Conservation (phyloP, 2,329 filamentous ascomycete genomes). For the Aspergillus proliferans region DNA sequence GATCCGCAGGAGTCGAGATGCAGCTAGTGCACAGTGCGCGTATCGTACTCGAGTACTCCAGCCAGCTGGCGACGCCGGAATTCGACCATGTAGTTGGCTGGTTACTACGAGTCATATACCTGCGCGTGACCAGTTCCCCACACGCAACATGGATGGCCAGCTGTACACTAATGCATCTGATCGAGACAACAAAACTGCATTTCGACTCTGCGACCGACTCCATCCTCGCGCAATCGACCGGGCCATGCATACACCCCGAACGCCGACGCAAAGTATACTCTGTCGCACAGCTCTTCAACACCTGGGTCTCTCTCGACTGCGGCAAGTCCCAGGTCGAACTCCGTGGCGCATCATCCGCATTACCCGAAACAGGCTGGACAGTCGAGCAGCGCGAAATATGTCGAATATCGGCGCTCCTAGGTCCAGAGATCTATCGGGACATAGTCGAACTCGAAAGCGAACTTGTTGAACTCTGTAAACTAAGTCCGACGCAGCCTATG, state of each 20-base stretch:
- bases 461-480: background rate
- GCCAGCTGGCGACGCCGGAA: slow-evolving; percentile 1
- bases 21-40: slow-evolving; percentile 5
- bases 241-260: background rate
- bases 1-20: background rate
- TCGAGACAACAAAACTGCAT: slow-evolving; percentile 39
- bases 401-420: slow-evolving; percentile 4
- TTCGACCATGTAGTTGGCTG: slow-evolving; percentile 25
- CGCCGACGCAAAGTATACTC: slow-evolving; percentile 6
- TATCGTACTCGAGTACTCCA: slow-evolving; percentile 3
- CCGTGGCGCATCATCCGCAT: slow-evolving; percentile 1
- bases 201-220: slow-evolving; percentile 1
- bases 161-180: slow-evolving; percentile 48
- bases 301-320: slow-evolving; percentile 10
- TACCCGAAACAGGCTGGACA: slow-evolving; percentile 6
- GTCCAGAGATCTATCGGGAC: background rate
- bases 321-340: slow-evolving; percentile 4
- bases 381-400: slow-evolving; percentile 3
- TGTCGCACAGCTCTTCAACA: slow-evolving; percentile 8
- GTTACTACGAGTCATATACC: slow-evolving; percentile 44
- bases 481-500: slow-evolving; percentile 3
- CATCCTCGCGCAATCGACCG: background rate
- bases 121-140: slow-evolving; percentile 43
- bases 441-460: slow-evolving; percentile 2
- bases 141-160: slow-evolving; percentile 50